A percentile compares a stretch with the other conserved stretches of the same genome.
Conservation (phyloP, 2,329 filamentous ascomycete species). For the Lecanosticta acicola region DNA sequence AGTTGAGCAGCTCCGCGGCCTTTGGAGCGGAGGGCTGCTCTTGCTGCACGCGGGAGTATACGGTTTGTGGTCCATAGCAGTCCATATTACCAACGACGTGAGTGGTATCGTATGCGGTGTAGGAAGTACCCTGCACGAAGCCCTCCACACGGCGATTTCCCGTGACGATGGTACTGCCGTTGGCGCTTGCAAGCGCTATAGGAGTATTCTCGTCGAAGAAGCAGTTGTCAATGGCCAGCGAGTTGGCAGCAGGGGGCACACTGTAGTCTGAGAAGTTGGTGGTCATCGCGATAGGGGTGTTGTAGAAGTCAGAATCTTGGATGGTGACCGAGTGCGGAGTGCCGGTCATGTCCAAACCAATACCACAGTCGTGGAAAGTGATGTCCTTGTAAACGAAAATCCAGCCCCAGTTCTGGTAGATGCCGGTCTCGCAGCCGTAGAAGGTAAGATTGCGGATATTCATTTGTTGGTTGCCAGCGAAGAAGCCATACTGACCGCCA, state of each 20-base stretch:
- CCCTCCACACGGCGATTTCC: constrained; percentile 61
- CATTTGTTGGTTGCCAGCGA: constrained; percentile 82
- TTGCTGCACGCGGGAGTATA: constrained; percentile 30
- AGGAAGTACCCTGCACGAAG: constrained; percentile 69
- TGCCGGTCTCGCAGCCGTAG: constrained; percentile 73
- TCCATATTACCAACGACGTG: not conserved
- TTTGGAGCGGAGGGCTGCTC: constrained; percentile 48
- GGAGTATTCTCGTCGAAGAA: constrained; percentile 62
- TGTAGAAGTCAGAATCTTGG: constrained; percentile 69
- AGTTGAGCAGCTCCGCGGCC: constrained; percentile 60
- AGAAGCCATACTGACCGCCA: constrained; percentile 71
- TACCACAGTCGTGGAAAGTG: constrained; percentile 49
- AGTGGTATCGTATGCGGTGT: constrained; percentile 36
- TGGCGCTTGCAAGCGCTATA: constrained; percentile 57
- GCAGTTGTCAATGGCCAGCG: constrained; percentile 80
- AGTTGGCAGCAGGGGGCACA: constrained; percentile 65
- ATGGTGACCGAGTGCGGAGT: constrained; percentile 78
- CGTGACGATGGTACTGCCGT: constrained; percentile 57
- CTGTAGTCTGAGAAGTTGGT: constrained; percentile 62
- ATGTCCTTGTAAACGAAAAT: constrained; percentile 74
- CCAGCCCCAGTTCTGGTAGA: constrained; percentile 93
- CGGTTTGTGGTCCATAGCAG: constrained; percentile 28
- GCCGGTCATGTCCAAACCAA: constrained; percentile 71
- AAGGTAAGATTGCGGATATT: constrained; percentile 78
- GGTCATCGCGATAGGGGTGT: constrained; percentile 68